Conservation (phyloP, 2,329 filamentous ascomycete genomes). For the Neonectria punicea region DNA sequence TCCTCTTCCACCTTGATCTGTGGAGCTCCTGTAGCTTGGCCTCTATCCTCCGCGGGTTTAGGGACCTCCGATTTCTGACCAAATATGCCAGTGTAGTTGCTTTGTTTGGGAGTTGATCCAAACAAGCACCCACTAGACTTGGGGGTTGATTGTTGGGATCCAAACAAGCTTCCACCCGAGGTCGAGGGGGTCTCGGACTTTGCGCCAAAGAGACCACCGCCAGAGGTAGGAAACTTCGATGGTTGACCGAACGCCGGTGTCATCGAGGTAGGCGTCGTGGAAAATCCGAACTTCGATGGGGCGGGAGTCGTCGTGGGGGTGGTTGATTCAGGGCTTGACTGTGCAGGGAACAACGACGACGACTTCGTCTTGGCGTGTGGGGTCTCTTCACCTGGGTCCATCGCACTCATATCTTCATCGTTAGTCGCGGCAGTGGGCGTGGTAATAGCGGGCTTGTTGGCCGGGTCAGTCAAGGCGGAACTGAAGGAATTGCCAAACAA, state of each 20-base stretch:
- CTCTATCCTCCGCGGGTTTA: conserved; percentile 25
- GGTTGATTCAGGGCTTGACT: conserved; percentile 48
- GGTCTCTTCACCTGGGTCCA: conserved; percentile 48
- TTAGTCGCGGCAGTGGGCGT: conserved; percentile 49
- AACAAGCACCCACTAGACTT: conserved; percentile 32
- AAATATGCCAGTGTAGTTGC: conserved; percentile 39
- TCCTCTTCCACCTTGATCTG: conserved; percentile 52
- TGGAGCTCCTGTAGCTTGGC: conserved; percentile 39
- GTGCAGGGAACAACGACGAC: conserved; percentile 41
- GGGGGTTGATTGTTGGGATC: conserved; percentile 41
- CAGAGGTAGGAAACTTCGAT: conserved; percentile 40
- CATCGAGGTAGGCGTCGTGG: conserved; percentile 47
- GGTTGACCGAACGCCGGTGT: conserved; percentile 50
- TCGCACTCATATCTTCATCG: conserved; percentile 64
- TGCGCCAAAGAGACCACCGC: conserved; percentile 42
- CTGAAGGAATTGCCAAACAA: conserved; percentile 72
- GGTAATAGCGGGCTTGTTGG: conserved; percentile 50
- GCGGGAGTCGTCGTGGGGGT: conserved; percentile 65
- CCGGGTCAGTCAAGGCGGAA: conserved; percentile 63
- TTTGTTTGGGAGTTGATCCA: conserved; percentile 36
- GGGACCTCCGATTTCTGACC: conserved; percentile 31
- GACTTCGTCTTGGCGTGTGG: conserved; percentile 52
- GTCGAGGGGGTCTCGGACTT: conserved; percentile 29
- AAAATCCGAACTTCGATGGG: conserved; percentile 57
- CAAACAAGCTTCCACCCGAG: conserved; percentile 33